Base-by-base conservation (phyloP, 2,329 filamentous ascomycete genomes). In the Chaetoscypha palmicola region DNA sequence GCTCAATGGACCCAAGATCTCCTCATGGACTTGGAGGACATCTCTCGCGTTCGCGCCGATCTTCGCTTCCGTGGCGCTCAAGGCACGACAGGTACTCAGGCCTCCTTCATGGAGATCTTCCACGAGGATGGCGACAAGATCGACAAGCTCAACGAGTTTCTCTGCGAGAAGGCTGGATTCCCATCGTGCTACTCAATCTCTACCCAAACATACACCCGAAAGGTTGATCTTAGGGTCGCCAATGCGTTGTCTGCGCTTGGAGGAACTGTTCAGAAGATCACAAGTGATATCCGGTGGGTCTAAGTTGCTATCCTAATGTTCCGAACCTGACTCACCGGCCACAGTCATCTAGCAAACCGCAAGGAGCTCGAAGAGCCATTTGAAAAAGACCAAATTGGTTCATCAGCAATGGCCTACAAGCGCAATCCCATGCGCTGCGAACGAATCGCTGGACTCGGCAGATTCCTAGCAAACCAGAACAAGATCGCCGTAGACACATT, bases 301-400 rank as follows among this genome's bases (percentile, higher is more conserved):
- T 22, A 17, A 14, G 4, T 26, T 36, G 11, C 5, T 12, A 28
- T 26, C 16, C 8, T 17, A 3, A 10, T 10, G 2, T 17, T 33
- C 19, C 8, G 11, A 21, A 8, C 8, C 41, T 38, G n/a, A 38
- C 33, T 22, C 3, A 8, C 12, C 14, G 9, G 12, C n/a, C 7
- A 4, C 20, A 39, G 85, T 38, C 81, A 86, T 59, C 69, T 91
- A 37, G 82, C 83, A 4, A 71, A 75, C 58, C 75, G 80, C 66
- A 94, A 95, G 71, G 87, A 94, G 64, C 70, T 92, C 46, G 89
- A 94, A 61, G 86, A 90, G 69, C 86, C 86, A 0, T 86, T 88
- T 56, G 85, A 90, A 67, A 79, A 79, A 57, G 76, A 80, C 53
- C 87, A 94, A 66, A 88, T 90, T 54, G 85, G 83, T 21, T 77